Conservation (phyloP, 345 rosid species). For the Hibiscus tridactylites region DNA sequence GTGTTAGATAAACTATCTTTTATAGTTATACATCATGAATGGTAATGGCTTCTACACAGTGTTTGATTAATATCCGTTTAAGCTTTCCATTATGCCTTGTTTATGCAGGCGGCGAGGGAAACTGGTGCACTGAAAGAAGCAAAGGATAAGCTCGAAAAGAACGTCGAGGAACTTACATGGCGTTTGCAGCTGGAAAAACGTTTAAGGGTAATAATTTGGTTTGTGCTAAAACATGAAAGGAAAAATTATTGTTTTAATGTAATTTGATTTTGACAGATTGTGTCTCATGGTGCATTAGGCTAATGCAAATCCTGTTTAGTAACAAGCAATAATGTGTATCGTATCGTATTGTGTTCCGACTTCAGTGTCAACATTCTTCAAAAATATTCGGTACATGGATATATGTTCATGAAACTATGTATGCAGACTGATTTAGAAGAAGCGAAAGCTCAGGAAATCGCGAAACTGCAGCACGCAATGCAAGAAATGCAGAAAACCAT, state of each 20-base stretch:
- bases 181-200: slow-evolving; percentile 67
- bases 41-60: neutral
- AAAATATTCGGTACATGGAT: neutral
- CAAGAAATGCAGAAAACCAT: slow-evolving; percentile 46
- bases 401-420: slow-evolving; percentile 4
- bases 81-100: neutral
- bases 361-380: neutral
- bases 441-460: slow-evolving; percentile 44
- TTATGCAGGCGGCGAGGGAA: slow-evolving; percentile 59
- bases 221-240: neutral
- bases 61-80: neutral
- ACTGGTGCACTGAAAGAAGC: slow-evolving; percentile 76
- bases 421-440: slow-evolving; percentile 59
- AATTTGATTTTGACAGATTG: neutral
- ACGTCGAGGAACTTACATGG: slow-evolving; percentile 69
- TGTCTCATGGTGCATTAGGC: neutral
- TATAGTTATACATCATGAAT: neutral
- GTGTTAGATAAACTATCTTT: slow-evolving; percentile 5
- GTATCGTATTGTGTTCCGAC: neutral
- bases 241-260: neutral
- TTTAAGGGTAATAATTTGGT: slow-evolving; percentile 38
- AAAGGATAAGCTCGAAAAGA: slow-evolving; percentile 66
- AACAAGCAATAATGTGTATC: neutral
- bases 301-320: neutral
- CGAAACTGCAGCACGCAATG: slow-evolving; percentile 41